Base-by-base conservation (phyloP, 768 basidiomycete species). In the Amanita rimosa region DNA sequence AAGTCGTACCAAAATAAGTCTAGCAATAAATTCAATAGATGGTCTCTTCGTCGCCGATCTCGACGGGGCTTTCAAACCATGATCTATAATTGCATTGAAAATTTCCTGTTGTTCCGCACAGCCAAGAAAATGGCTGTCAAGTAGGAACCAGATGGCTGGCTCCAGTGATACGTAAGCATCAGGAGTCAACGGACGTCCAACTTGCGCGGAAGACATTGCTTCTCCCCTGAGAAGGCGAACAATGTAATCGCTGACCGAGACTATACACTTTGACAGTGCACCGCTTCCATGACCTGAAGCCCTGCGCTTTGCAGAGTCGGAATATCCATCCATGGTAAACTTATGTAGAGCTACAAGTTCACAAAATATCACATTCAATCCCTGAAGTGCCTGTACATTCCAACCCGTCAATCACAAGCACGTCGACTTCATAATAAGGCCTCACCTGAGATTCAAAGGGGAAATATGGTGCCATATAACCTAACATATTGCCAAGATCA, bases 401-500 rank as follows among this genome's bases (percentile, higher is more conserved):
- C 88, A 54, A 29, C 44, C 44, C 21, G n/a, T 31, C 31, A 44
- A 9, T 26, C 9, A 24, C 22, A 36, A 14, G 34, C 9, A 16
- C 27, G 14, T 50, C 9, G 19, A 17, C 11, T 9, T 17, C 13
- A 33, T 19, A 6, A 9, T 14, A 8, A 22, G 35, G 29, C 38
- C 50, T 52, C 43, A 77, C 86, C 73, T 83, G 83, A 53, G 66
- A 62, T 36, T 58, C 62, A 62, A 91, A 92, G 1, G 94, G 94
- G 60, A 98, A 96, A 63, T 92, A 91, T 3, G 82, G 71, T 4
- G 78, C 63, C 75, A 95, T 84, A 58, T 90, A 81, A 9, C 73
- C 72, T 0, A 96, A 68, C 14, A 96, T 62, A 9, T 62, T 63
- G 49, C 67, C 68, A 37, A 91, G 67, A 46, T 82, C 75, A 9